phyloP scores from a whole-genome alignment of 164 flowering plant genomes.

The Liriodendron chinense region DNA sequence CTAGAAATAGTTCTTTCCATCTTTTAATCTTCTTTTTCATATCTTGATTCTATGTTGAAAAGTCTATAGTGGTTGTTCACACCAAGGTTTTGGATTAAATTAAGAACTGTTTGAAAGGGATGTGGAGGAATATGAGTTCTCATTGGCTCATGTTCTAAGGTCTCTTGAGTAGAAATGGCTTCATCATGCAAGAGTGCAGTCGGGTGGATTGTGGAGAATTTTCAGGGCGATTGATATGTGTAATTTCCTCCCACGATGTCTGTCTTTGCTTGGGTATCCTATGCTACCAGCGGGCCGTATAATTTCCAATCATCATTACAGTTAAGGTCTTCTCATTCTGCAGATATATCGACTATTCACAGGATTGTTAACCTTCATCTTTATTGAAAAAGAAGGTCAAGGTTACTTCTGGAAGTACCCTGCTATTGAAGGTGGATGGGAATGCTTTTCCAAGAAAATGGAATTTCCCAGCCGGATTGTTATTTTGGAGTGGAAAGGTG shows the following conservation, averaged over 20 bases:
- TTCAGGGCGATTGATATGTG: neutral
- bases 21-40: constrained; percentile 1
- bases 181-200: neutral
- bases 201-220: neutral
- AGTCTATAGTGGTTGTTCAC: neutral
- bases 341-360: neutral
- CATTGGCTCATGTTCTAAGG: neutral
- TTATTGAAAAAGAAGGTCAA: no score
- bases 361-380: no score
- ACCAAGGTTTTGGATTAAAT: no score
- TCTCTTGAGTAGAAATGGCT: neutral
- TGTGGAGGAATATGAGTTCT: neutral
- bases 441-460: no score
- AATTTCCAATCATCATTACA: neutral
- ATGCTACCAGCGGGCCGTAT: neutral
- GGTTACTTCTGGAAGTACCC: no score
- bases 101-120: neutral
- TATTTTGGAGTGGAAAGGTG: no score
- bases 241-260: neutral
- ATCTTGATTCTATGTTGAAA: neutral
- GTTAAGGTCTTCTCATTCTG: neutral
- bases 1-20: constrained; percentile 12
- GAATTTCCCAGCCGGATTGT: no score
- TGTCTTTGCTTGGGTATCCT: neutral
- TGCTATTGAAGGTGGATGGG: no score